A percentile compares a stretch with the other conserved stretches of the same genome.
Conservation (phyloP, 768 basidiomycete species). For the Hemileccinum rubropunctum region DNA sequence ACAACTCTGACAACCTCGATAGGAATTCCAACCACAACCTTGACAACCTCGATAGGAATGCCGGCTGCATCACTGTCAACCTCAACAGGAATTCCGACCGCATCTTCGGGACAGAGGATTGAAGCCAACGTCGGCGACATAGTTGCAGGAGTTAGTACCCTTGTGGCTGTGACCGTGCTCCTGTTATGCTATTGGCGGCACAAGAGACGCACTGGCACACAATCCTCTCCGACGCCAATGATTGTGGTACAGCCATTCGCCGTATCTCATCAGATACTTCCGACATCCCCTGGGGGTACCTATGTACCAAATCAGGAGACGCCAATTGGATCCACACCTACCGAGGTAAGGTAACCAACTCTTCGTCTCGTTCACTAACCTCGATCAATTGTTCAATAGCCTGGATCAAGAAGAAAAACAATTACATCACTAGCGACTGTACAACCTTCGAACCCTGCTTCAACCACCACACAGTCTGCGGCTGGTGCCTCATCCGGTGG, state of each 20-base stretch:
- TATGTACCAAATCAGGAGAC: background rate
- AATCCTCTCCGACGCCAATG: background rate
- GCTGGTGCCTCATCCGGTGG: background rate
- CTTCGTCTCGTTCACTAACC: background rate
- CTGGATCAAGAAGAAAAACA: background rate
- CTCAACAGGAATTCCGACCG: background rate
- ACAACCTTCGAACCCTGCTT: background rate
- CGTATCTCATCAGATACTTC: background rate
- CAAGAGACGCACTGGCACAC: background rate
- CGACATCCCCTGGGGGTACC: background rate
- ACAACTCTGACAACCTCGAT: no score
- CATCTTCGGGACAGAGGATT: background rate
- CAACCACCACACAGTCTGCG: background rate
- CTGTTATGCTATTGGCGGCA: slow-evolving; percentile 4
- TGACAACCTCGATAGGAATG: no score
- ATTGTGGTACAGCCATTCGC: slow-evolving; percentile 1
- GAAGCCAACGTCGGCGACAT: slow-evolving; percentile 5
- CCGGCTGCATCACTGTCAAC: no score
- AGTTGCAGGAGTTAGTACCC: background rate
- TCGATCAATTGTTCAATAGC: background rate
- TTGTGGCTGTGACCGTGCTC: background rate
- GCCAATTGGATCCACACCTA: background rate
- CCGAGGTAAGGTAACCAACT: background rate
- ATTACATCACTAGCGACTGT: background rate
- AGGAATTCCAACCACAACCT: no score